phyloP scores from a whole-genome alignment of 345 rosid species.

The Linum trigynum region DNA sequence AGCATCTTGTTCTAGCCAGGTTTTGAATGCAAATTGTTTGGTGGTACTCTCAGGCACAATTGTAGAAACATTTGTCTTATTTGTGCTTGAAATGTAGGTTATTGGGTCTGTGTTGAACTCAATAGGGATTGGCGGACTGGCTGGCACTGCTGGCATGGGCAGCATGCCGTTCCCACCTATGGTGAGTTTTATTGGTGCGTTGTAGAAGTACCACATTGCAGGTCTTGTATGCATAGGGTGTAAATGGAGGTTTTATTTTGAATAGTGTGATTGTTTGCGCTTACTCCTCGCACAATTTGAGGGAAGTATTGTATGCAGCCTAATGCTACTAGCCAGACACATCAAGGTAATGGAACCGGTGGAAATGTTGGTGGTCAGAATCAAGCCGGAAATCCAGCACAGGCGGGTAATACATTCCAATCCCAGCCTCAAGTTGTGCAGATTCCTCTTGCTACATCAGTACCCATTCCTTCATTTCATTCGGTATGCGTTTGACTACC shows the following conservation, averaged over 20 bases:
- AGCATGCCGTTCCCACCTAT: constrained; percentile 38
- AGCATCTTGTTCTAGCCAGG: neutral
- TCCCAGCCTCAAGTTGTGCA: constrained; percentile 51
- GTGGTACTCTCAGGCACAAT: neutral
- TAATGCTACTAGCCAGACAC: constrained; percentile 34
- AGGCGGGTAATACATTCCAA: constrained; percentile 44
- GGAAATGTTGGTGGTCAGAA: constrained; percentile 36
- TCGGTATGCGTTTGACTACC: constrained; percentile 26
- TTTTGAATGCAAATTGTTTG: constrained; percentile 3
- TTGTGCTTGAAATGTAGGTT: constrained; percentile 39
- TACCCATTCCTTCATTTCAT: constrained; percentile 59
- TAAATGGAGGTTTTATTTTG: no score
- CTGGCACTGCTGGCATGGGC: constrained; percentile 26
- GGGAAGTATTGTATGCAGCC: constrained; percentile 28
- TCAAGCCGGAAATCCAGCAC: constrained; percentile 44
- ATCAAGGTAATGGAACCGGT: constrained; percentile 43
- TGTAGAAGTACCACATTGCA: neutral
- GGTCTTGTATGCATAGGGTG: neutral
- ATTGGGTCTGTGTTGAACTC: constrained; percentile 83
- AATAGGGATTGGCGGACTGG: constrained; percentile 60
- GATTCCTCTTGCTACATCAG: constrained; percentile 45
- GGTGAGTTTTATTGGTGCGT: constrained; percentile 19
- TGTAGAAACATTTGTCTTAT: constrained; percentile 3
- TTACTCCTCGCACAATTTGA: neutral
- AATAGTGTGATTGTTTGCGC: neutral